Conservation (phyloP, 2,329 filamentous ascomycete species). For the Microcyclospora pomicola region DNA sequence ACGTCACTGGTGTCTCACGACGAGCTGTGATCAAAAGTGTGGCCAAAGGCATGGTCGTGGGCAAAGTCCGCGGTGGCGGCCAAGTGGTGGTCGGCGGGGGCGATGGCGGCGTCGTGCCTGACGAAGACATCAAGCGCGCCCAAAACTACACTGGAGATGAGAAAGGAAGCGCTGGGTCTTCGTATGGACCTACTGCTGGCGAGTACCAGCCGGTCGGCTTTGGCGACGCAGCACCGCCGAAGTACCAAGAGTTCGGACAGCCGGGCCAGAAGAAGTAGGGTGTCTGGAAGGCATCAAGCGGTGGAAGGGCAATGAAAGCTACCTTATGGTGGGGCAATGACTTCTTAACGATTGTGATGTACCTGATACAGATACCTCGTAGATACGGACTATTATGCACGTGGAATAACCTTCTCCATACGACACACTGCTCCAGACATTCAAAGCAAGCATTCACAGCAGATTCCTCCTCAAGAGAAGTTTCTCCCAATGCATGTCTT, state of each 20-base stretch:
- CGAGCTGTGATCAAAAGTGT: constrained; percentile 86
- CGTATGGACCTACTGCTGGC: constrained; percentile 10
- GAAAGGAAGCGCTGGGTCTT: constrained; percentile 5
- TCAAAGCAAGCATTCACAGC: no score
- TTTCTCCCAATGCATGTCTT: no score
- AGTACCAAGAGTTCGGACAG: constrained; percentile 16
- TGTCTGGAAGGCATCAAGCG: no score
- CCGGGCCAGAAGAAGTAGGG: no score
- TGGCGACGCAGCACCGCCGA: constrained; percentile 14
- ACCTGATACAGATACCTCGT: no score
- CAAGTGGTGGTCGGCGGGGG: constrained; percentile 61
- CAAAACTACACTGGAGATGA: constrained; percentile 12
- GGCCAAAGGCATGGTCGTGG: constrained; percentile 90
- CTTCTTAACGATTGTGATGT: no score
- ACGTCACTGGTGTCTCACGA: constrained; percentile 82
- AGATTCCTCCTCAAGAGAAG: no score
- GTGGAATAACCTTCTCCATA: no score
- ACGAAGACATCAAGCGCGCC: constrained; percentile 24
- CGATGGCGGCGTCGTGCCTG: constrained; percentile 35
- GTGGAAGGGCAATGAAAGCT: no score
- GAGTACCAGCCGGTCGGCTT: constrained; percentile 16
- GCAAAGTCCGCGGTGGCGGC: constrained; percentile 59
- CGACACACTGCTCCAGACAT: no score
- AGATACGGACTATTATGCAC: no score
- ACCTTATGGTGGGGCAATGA: no score